Conservation (phyloP, 2,329 filamentous ascomycete genomes). For the Ophiosphaerella narmari region DNA sequence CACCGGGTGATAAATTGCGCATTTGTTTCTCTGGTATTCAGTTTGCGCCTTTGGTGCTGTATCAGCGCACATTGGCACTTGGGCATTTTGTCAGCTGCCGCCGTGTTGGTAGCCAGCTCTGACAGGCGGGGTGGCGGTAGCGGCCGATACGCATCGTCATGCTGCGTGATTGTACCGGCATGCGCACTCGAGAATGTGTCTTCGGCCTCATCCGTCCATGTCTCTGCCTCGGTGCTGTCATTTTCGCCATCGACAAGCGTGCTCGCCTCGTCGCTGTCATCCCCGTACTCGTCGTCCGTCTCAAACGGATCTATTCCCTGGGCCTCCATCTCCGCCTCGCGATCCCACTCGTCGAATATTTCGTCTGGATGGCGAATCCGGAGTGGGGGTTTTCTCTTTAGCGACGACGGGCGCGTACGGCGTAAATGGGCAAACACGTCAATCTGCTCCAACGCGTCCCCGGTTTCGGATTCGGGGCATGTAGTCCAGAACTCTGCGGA, state of each 20-base stretch:
- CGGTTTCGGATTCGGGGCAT: slow-evolving; percentile 15
- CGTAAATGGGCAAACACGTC: slow-evolving; percentile 35
- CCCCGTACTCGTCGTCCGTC: slow-evolving; percentile 1
- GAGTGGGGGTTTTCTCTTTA: slow-evolving; percentile 10
- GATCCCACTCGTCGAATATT: slow-evolving; percentile 23
- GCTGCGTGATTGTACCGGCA: not conserved
- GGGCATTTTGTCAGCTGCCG: not conserved
- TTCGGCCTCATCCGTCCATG: not conserved
- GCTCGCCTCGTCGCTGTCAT: slow-evolving; percentile 20
- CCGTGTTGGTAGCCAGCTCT: not conserved
- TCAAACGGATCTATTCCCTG: slow-evolving; percentile 6
- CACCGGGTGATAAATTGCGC: slow-evolving; percentile 7
- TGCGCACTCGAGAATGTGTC: slow-evolving; percentile 5
- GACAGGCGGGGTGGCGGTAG: not conserved
- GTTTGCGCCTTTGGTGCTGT: slow-evolving; percentile 17
- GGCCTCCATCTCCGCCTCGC: slow-evolving; percentile 13
- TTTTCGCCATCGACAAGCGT: slow-evolving; percentile 25
- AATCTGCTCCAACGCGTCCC: slow-evolving; percentile 2
- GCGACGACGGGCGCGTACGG: not conserved
- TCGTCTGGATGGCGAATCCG: slow-evolving; percentile 30
- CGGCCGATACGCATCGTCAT: slow-evolving; percentile 6
- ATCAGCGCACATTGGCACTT: slow-evolving; percentile 22
- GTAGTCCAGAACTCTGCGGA: slow-evolving; percentile 23
- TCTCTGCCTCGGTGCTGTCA: not conserved
- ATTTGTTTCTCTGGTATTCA: not conserved